Evolutionary conservation across 805 yeast genomes (phyloP), one percentile per base, ranked within the genome.

Genomic region (Candida tammaniensis): DNA sequence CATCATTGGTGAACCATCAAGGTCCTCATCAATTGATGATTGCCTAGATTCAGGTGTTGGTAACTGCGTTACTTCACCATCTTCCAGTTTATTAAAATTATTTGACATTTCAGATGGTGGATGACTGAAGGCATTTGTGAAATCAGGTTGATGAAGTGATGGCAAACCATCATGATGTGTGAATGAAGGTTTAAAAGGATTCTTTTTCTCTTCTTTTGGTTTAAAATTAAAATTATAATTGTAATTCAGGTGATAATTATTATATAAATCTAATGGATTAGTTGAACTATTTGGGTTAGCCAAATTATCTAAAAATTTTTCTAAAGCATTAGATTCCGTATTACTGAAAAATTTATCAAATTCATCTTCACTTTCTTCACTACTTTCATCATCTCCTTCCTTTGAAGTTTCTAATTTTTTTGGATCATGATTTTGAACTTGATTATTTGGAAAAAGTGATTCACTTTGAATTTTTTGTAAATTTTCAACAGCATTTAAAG

Each of bases 271-370:
- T 24, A 57, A 47, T 3, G 66, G 67, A 35, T 56, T 54, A 22
- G 22, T 26, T 17, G 46, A 27, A 22, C 24, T 28, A 11, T 23
- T 44, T 30, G 59, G 49, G 44, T 54, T 52, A 19, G 59, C 66
- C 44, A 67, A 54, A 39, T 59, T 59, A 39, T 67, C 72, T 47
- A 67, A 52, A 36, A 67, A 67, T 46, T 48, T 54, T 39, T 64
- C 70, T 47, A 67, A 55, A 14, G 65, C 64, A 46, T 58, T 53
- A 9, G 62, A 52, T 40, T 61, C 68, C 13, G 62, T 59, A 40
- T 57, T 54, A 26, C 61, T 52, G 35, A 61, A 61, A 37, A 61
- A 62, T 34, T 57, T 55, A 38, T 60, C 66, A 43, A 58, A 53
- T 4, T 59, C 63, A 25, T 59, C 60, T 3, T 41, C 47, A 4